Percentiles rank a stretch among this genome's conserved stretches.
phyloP scores from a whole-genome alignment of 176 grass and related monocot species.

The Hsuehochloa calcarea region DNA sequence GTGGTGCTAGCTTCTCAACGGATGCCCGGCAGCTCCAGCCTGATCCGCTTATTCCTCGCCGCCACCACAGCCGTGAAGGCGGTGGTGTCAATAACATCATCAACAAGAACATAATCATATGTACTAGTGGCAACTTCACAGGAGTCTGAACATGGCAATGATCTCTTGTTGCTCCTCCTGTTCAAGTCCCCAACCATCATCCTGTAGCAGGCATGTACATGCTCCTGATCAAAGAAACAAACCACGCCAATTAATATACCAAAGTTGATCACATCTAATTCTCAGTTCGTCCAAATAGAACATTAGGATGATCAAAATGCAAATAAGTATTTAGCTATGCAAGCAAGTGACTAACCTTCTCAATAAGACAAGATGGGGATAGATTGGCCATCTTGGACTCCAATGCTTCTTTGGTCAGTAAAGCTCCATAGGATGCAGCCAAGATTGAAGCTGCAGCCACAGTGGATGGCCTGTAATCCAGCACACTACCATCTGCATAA shows the following conservation, averaged over 20 bases:
- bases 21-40: constrained; percentile 54
- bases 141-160: constrained; percentile 50
- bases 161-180: constrained; percentile 49
- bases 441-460: constrained; percentile 71
- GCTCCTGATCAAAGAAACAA: constrained; percentile 56
- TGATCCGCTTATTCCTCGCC: constrained; percentile 65
- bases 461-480: constrained; percentile 69
- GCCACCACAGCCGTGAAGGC: constrained; percentile 23
- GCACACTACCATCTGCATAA: constrained; percentile 50
- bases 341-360: constrained; percentile 46
- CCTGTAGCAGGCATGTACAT: constrained; percentile 69
- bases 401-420: constrained; percentile 52
- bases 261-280: constrained; percentile 9
- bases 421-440: constrained; percentile 58
- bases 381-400: constrained; percentile 50
- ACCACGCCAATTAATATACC: constrained; percentile 1
- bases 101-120: constrained; percentile 60
- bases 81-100: constrained; percentile 54
- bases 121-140: constrained; percentile 45
- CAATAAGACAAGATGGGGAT: constrained; percentile 54
- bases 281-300: not conserved
- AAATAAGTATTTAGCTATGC: not conserved
- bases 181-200: constrained; percentile 53
- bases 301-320: constrained; percentile 18
- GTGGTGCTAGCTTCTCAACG: constrained; percentile 59